Evolutionary conservation across 2,329 filamentous ascomycete genomes (phyloP).

Genomic region (Exophiala calicioides): DNA sequence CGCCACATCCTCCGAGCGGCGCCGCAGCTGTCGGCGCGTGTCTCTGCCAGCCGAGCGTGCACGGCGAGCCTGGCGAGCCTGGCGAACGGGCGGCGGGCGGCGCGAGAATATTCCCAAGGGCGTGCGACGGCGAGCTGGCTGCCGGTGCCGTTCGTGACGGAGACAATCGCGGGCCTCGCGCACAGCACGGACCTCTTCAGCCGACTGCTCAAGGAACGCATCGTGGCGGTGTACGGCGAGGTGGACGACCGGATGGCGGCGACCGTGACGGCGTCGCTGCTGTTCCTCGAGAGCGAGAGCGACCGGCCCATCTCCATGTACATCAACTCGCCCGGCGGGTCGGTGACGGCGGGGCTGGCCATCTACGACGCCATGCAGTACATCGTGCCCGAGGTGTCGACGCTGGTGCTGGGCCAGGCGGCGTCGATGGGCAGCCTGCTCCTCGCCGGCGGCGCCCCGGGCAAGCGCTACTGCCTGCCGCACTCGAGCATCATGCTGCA

Average conservation of each 20-base stretch:
- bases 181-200: conserved; percentile 76
- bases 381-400: conserved; percentile 88
- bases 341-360: conserved; percentile 79
- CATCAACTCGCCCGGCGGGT: conserved; percentile 94
- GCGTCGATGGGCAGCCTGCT: conserved; percentile 93
- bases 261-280: conserved; percentile 91
- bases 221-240: conserved; percentile 14
- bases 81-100: conserved; percentile 1
- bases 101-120: conserved; percentile 12
- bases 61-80: conserved; percentile 10
- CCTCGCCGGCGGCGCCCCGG: conserved; percentile 79
- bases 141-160: conserved; percentile 31
- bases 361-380: conserved; percentile 99
- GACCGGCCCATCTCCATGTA: conserved; percentile 95
- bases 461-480: conserved; percentile 85
- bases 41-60: background rate
- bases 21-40: conserved; percentile 13
- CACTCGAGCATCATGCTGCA: conserved; percentile 95
- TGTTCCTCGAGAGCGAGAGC: conserved; percentile 91
- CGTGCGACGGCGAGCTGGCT: conserved; percentile 21
- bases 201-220: conserved; percentile 68
- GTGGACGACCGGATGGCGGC: conserved; percentile 82
- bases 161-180: conserved; percentile 29
- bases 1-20: conserved; percentile 18
- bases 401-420: conserved; percentile 91